Percentiles rank a stretch among this genome's conserved stretches.
These are phyloP conservation scores for Eucalyptus globulus DNA, from an alignment of 345 rosid genomes.

Conservation along the genomic window DNA sequence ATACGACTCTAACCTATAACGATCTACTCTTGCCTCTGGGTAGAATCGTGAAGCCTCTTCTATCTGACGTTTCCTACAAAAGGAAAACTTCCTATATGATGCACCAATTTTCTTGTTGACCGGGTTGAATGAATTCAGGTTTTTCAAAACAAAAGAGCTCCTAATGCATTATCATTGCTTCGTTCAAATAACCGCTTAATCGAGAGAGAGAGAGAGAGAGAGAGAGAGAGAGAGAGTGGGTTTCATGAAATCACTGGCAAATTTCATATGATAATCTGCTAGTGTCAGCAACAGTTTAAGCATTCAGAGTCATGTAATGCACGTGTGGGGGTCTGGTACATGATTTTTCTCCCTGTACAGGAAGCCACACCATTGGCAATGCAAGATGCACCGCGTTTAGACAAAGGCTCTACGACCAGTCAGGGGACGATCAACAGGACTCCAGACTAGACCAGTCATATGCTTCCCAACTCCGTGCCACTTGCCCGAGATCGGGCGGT, in stretches of 20 bases:
- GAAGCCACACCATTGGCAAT: constrained; percentile 85
- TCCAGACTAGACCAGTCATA: constrained; percentile 44
- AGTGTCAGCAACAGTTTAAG: neutral
- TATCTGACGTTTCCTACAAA: neutral
- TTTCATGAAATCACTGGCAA: neutral
- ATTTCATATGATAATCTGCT: neutral
- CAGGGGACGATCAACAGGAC: constrained; percentile 63
- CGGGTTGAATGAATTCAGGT: neutral
- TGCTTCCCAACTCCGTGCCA: constrained; percentile 25
- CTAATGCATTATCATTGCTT: neutral
- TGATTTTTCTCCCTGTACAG: constrained; percentile 9
- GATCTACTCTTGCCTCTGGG: neutral
- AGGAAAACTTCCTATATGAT: neutral
- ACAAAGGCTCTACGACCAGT: constrained; percentile 74
- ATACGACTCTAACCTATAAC: neutral
- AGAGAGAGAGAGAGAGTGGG: neutral
- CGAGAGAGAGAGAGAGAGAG: neutral
- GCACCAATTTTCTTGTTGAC: neutral
- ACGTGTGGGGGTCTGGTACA: neutral
- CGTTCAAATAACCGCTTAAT: neutral
- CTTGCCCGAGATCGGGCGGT: constrained; percentile 54
- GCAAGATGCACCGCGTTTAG: constrained; percentile 82
- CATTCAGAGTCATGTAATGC: neutral
- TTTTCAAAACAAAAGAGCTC: neutral
- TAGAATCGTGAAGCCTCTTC: neutral